Conservation (phyloP, 352 stramenopile species). For the Vaucheria bursata region DNA sequence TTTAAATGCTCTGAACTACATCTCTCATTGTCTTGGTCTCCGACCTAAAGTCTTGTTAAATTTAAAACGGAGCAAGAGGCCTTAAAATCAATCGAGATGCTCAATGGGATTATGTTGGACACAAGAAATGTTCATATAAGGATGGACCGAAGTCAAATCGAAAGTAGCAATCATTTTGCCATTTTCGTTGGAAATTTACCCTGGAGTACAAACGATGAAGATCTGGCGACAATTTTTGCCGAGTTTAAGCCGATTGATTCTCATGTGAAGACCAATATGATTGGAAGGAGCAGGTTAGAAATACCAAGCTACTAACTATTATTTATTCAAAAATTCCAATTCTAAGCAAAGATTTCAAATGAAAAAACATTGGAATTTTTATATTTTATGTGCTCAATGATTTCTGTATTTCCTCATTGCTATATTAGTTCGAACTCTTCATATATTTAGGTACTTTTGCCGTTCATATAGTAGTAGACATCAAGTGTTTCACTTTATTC, state of each 20-base stretch:
- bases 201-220: conserved; percentile 46
- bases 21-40: too few relatives aligned
- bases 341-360: too few relatives aligned
- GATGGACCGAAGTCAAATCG: conserved; percentile 45
- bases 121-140: conserved; percentile 44
- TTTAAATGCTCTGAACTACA: too few relatives aligned
- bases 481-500: too few relatives aligned
- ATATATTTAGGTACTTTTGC: too few relatives aligned
- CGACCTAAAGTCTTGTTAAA: conserved; percentile 41
- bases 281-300: conserved; percentile 34
- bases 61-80: conserved; percentile 32
- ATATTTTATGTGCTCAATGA: too few relatives aligned
- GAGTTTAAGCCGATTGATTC: conserved; percentile 48
- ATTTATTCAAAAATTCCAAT: too few relatives aligned
- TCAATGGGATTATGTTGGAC: conserved; percentile 43
- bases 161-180: conserved; percentile 40
- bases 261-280: conserved; percentile 54
- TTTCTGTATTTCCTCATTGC: too few relatives aligned
- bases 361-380: too few relatives aligned
- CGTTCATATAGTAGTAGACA: too few relatives aligned
- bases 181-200: conserved; percentile 52
- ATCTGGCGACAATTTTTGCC: conserved; percentile 46
- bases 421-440: too few relatives aligned
- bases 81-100: conserved; percentile 29
- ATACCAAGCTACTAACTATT: too few relatives aligned